phyloP scores from a whole-genome alignment of 306 rosid genomes.

The Vicia faba region DNA sequence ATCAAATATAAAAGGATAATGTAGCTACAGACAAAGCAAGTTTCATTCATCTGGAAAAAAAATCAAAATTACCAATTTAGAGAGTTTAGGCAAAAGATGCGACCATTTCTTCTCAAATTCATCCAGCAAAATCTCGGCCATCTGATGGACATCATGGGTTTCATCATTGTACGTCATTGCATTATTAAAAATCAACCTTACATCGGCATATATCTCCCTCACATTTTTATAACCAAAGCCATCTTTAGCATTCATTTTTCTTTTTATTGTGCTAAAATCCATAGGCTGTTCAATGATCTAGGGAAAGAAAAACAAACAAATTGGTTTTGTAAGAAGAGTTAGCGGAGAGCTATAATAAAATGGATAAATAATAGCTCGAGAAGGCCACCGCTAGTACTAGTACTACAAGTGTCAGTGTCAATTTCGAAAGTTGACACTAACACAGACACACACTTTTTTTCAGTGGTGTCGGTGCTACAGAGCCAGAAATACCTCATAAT shows the following conservation, averaged over 20 bases:
- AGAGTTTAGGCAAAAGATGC: slow-evolving; percentile 67
- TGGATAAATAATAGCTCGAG: neutral
- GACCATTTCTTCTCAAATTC: slow-evolving; percentile 83
- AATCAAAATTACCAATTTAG: slow-evolving; percentile 56
- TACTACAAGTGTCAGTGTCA: neutral
- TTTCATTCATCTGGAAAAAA: slow-evolving; percentile 19
- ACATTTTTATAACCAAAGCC: slow-evolving; percentile 75
- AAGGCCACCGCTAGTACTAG: neutral
- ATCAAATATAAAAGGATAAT: neutral
- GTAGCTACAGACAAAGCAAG: neutral
- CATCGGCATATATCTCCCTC: slow-evolving; percentile 70
- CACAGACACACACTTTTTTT: too few species aligned
- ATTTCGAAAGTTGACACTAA: too few species aligned
- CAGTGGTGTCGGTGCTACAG: too few species aligned
- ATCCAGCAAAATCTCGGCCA: slow-evolving; percentile 74
- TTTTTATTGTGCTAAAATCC: neutral
- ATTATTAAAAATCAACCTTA: slow-evolving; percentile 70
- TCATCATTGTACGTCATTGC: slow-evolving; percentile 82
- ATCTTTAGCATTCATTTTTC: slow-evolving; percentile 70
- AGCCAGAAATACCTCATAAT: slow-evolving; percentile 57
- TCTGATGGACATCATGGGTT: slow-evolving; percentile 50
- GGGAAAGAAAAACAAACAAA: slow-evolving; percentile 28
- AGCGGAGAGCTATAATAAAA: slow-evolving; percentile 7
- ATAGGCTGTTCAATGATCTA: slow-evolving; percentile 57
- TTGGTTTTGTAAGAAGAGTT: slow-evolving; percentile 8